Conservation (phyloP, 169 alveolate genomes). For the Eimeria necatrix region DNA sequence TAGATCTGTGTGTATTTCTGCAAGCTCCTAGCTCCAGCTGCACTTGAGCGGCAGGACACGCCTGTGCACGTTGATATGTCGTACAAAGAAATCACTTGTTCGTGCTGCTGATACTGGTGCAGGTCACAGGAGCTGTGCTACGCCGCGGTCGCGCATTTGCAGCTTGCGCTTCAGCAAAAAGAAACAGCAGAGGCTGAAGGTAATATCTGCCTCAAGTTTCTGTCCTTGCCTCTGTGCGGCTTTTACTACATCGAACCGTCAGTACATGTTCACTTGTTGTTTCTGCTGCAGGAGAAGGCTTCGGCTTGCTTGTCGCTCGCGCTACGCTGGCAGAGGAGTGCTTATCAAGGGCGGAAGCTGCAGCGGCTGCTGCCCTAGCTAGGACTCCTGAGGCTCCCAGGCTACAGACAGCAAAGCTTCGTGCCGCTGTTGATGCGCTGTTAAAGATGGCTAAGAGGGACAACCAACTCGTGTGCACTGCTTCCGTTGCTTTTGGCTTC, state of each 20-base stretch:
- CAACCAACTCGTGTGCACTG: constrained; percentile 57
- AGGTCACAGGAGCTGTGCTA: constrained; percentile 51
- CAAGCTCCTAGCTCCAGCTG: background rate
- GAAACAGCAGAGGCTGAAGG: constrained; percentile 46
- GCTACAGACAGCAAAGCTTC: constrained; percentile 53
- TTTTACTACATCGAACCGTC: background rate
- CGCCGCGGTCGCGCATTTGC: constrained; percentile 43
- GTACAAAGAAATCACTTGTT: background rate
- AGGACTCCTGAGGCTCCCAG: constrained; percentile 47
- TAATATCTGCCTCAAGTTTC: background rate
- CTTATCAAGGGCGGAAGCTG: constrained; percentile 37
- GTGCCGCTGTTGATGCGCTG: constrained; percentile 46
- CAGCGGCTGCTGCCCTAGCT: constrained; percentile 36
- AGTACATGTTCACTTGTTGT: background rate
- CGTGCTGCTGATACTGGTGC: constrained; percentile 3
- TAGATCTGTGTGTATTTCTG: background rate
- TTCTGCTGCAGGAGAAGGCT: constrained; percentile 51
- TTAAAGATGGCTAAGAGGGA: constrained; percentile 35
- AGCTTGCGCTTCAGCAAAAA: constrained; percentile 57
- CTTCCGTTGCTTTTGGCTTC: background rate
- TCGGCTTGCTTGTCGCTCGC: constrained; percentile 50
- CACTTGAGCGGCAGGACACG: background rate
- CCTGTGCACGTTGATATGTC: background rate
- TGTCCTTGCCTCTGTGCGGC: background rate
- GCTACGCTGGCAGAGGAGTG: constrained; percentile 35